These are phyloP conservation scores for Dichomitus squalens DNA, from an alignment of 1,284 basidiomycete species.

Conservation along the genomic window DNA sequence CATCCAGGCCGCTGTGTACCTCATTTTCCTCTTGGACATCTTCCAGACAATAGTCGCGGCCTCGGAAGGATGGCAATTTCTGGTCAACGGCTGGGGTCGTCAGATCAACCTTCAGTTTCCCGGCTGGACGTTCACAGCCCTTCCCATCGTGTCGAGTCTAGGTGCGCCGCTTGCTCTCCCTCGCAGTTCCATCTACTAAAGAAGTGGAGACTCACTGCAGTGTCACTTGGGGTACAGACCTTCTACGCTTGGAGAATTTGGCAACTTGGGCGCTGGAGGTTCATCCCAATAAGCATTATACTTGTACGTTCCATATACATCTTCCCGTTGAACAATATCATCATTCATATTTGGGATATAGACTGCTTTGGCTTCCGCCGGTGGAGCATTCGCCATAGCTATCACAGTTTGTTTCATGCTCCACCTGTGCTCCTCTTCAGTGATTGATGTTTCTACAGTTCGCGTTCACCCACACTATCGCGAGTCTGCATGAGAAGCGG, in stretches of 20 bases:
- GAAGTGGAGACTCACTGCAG: neutral
- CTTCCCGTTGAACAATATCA: too few relatives aligned
- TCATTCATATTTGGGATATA: too few relatives aligned
- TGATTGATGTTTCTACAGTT: neutral
- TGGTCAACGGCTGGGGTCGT: conserved; percentile 4
- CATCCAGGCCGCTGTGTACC: conserved; percentile 11
- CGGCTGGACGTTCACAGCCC: conserved; percentile 4
- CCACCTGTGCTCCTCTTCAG: neutral
- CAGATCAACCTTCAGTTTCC: neutral
- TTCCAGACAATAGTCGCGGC: conserved; percentile 13
- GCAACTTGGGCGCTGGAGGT: conserved; percentile 8
- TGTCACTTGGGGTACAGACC: conserved; percentile 14
- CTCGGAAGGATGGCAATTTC: neutral
- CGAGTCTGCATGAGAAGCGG: neutral
- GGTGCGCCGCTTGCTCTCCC: too few relatives aligned
- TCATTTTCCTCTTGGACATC: conserved; percentile 13
- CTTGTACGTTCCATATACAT: neutral
- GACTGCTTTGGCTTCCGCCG: conserved; percentile 4
- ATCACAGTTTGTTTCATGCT: neutral
- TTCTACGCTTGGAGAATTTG: conserved; percentile 21
- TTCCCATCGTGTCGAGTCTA: conserved; percentile 10
- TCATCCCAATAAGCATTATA: conserved; percentile 10
- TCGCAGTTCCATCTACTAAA: neutral
- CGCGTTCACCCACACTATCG: neutral
- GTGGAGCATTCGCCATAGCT: neutral